phyloP scores from a whole-genome alignment of 495 filamentous ascomycete genomes.

The Pseudoneurospora amorphoporcata region DNA sequence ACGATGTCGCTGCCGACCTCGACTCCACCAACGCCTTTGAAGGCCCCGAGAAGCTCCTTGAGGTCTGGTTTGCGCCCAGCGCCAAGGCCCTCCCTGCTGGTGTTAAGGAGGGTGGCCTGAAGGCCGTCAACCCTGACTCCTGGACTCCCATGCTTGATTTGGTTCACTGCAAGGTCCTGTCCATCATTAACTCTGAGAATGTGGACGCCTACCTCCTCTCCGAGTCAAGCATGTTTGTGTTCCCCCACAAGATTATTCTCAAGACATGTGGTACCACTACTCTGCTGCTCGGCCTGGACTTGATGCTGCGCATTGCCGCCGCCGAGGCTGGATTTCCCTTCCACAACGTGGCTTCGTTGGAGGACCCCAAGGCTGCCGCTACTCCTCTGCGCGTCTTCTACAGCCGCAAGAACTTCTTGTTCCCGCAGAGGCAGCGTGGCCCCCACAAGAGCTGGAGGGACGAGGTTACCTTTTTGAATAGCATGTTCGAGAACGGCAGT shows the following conservation, averaged over 20 bases:
- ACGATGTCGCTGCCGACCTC: conserved; percentile 84
- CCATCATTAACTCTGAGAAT: conserved; percentile 85
- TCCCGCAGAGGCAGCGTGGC: conserved; percentile 86
- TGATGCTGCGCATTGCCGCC: conserved; percentile 84
- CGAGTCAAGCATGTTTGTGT: conserved; percentile 99
- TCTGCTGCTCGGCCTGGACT: conserved; percentile 74
- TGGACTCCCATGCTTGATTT: conserved; percentile 98
- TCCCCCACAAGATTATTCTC: conserved; percentile 95
- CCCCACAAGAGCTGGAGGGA: conserved; percentile 97
- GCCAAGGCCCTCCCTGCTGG: conserved; percentile 59
- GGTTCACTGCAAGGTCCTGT: conserved; percentile 97
- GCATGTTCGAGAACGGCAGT: conserved; percentile 81
- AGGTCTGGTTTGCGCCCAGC: conserved; percentile 94
- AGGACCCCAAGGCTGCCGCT: conserved; percentile 59
- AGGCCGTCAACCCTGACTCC: conserved; percentile 67
- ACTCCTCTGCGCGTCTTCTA: conserved; percentile 96
- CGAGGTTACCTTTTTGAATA: conserved; percentile 85
- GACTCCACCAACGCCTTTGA: conserved; percentile 97
- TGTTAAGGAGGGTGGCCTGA: conserved; percentile 67
- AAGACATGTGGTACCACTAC: conserved; percentile 99
- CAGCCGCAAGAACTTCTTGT: conserved; percentile 96
- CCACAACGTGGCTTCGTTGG: conserved; percentile 34
- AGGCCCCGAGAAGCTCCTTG: conserved; percentile 95
- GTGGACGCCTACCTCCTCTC: conserved; percentile 96
- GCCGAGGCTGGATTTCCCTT: conserved; percentile 76